These are phyloP conservation scores for Colletotrichum tofieldiae DNA, from an alignment of 2,329 filamentous ascomycete genomes.

Conservation along the genomic window DNA sequence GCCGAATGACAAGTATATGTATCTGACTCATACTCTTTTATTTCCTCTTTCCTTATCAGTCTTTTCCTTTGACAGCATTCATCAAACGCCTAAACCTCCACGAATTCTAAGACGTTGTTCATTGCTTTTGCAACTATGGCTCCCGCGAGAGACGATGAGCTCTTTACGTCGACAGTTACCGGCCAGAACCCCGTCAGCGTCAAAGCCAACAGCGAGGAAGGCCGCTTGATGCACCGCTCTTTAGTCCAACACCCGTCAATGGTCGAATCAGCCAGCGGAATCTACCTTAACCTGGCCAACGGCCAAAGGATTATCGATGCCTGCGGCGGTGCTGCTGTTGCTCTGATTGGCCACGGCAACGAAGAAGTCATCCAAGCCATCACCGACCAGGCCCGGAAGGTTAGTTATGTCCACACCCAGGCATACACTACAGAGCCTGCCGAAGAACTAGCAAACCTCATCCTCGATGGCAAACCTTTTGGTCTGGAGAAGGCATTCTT, in stretches of 20 bases:
- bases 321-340: constrained; percentile 54
- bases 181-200: background rate
- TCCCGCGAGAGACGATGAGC: constrained; percentile 42
- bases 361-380: constrained; percentile 50
- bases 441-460: constrained; percentile 50
- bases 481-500: constrained; percentile 44
- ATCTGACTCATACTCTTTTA: background rate
- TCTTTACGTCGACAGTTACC: background rate
- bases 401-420: constrained; percentile 50
- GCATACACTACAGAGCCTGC: constrained; percentile 61
- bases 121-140: constrained; percentile 32
- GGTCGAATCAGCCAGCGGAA: constrained; percentile 61
- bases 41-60: background rate
- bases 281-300: constrained; percentile 53
- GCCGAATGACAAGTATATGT: background rate
- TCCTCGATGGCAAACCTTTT: constrained; percentile 36
- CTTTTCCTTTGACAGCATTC: background rate
- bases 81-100: background rate
- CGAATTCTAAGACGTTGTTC: no score
- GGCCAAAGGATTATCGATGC: constrained; percentile 55
- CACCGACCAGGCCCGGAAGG: constrained; percentile 47
- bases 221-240: constrained; percentile 54
- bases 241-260: constrained; percentile 48
- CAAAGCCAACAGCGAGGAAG: constrained; percentile 23
- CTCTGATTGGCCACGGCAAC: constrained; percentile 52